phyloP scores from a whole-genome alignment of 208 protist genomes.

The Leishmania tarentolae region DNA sequence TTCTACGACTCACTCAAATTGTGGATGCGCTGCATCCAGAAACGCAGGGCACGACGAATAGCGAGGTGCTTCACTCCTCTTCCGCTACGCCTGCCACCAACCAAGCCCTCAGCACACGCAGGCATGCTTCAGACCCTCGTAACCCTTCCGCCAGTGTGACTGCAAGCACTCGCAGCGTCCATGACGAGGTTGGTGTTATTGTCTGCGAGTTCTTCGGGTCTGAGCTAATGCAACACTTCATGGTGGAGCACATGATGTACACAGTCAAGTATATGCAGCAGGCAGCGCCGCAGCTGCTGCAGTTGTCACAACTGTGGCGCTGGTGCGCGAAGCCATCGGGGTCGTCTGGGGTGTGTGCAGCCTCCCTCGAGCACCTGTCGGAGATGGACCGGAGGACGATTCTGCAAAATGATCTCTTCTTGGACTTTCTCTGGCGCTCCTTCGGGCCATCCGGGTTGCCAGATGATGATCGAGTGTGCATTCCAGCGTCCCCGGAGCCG shows the following conservation, averaged over 20 bases:
- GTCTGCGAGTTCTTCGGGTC: constrained; percentile 46
- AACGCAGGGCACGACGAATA: not conserved
- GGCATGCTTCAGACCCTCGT: constrained; percentile 13
- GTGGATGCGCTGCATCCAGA: constrained; percentile 40
- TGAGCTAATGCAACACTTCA: constrained; percentile 58
- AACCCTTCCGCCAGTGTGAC: not conserved
- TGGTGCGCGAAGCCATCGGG: constrained; percentile 20
- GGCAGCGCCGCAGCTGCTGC: constrained; percentile 54
- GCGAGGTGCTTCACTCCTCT: not conserved
- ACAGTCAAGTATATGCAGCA: constrained; percentile 64
- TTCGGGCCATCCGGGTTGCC: constrained; percentile 55
- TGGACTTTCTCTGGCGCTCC: constrained; percentile 59
- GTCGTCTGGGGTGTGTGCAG: not conserved
- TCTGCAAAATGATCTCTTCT: constrained; percentile 38
- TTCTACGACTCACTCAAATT: constrained; percentile 33
- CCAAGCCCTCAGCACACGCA: constrained; percentile 2
- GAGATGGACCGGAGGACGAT: constrained; percentile 29
- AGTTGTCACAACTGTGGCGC: constrained; percentile 57
- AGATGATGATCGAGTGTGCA: constrained; percentile 41
- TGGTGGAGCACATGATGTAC: constrained; percentile 85
- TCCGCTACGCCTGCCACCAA: not conserved
- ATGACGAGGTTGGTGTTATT: constrained; percentile 34
- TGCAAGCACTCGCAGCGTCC: constrained; percentile 17
- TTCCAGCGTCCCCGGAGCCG: constrained; percentile 35
- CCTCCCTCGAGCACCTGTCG: constrained; percentile 19